Evolutionary conservation across 257 asterid species (phyloP).

Genomic region (Ilex aquifolium): DNA sequence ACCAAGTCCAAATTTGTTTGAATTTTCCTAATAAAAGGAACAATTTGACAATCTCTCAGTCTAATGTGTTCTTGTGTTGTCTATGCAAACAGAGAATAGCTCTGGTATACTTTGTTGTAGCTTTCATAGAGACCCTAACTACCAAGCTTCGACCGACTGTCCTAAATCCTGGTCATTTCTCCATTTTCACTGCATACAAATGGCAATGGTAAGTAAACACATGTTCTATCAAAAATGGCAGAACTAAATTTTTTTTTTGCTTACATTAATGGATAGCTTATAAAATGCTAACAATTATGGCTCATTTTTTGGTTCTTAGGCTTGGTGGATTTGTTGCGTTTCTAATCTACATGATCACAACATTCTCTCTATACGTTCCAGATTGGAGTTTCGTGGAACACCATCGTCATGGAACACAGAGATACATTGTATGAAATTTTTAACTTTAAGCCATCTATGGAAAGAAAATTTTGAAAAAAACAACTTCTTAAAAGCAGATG

Average conservation of each 20-base stretch:
- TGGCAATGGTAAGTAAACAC: slow-evolving; percentile 69
- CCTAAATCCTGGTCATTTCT: slow-evolving; percentile 37
- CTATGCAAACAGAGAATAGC: slow-evolving; percentile 69
- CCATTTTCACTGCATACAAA: slow-evolving; percentile 69
- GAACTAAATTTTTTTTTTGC: no score
- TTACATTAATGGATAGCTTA: no score
- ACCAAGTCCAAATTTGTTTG: background rate
- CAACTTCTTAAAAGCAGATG: background rate
- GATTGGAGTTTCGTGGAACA: slow-evolving; percentile 61
- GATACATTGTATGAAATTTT: slow-evolving; percentile 33
- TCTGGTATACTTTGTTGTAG: slow-evolving; percentile 72
- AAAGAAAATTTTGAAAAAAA: background rate
- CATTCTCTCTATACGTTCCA: slow-evolving; percentile 64
- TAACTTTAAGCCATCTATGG: no score
- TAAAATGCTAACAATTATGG: no score
- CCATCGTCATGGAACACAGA: slow-evolving; percentile 18
- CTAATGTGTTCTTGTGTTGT: slow-evolving; percentile 3
- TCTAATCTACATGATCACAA: slow-evolving; percentile 54
- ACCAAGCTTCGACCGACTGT: slow-evolving; percentile 56
- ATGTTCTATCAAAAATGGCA: no score
- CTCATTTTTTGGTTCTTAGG: slow-evolving; percentile 31
- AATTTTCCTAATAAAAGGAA: background rate
- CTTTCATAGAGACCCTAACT: slow-evolving; percentile 66
- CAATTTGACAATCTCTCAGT: background rate
- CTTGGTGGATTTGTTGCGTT: slow-evolving; percentile 64